Base-by-base conservation (phyloP, 1,139 yeast species). In the Candida glucosophila region DNA sequence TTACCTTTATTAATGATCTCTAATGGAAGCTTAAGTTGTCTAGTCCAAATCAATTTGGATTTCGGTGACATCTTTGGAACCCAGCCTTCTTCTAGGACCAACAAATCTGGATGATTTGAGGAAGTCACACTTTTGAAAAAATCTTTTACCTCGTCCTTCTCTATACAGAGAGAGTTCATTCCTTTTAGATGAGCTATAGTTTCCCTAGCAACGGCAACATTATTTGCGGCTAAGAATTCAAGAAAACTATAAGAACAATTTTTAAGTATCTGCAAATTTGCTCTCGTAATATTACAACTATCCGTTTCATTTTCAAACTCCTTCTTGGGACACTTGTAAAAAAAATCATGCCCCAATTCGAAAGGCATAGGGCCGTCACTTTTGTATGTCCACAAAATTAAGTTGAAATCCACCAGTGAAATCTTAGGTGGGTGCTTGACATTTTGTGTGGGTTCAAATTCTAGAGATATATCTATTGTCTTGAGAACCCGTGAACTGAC, bases 351-450 rank as follows among this genome's bases (percentile, higher is more conserved):
- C 5, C 55, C 58, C 13, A 64, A 36, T 22, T 49, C 51, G 29
- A 59, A 46, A 2, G 69, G 69, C 19, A 64, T 37, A 2, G 70
- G 68, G 32, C 55, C 61, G 22, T 62, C 68, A 2, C 67, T 45
- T 23, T 48, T 44, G 35, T 57, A 61, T 2, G 70, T 46, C 70
- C 70, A 64, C 6, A 57, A 47, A 2, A 63, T 58, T 8, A 64
- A 40, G 32, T 59, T 61, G 15, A 52, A 37, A 9, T 61, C 69
- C 10, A 64, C 44, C 28, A 39, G 40, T 12, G 45, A 40, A 9
- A 60, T 51, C 6, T 36, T 41, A 1, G 67, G 68, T 1, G 67
- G 67, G 22, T 31, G 36, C 10, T 29, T 26, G 1, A 50, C 34
- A 11, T 39, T 33, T 12, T 49, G 55, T 5, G 31, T 28, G 2